phyloP scores from a whole-genome alignment of 2,329 filamentous ascomycete genomes.

The Neocatenulostroma microsporum region DNA sequence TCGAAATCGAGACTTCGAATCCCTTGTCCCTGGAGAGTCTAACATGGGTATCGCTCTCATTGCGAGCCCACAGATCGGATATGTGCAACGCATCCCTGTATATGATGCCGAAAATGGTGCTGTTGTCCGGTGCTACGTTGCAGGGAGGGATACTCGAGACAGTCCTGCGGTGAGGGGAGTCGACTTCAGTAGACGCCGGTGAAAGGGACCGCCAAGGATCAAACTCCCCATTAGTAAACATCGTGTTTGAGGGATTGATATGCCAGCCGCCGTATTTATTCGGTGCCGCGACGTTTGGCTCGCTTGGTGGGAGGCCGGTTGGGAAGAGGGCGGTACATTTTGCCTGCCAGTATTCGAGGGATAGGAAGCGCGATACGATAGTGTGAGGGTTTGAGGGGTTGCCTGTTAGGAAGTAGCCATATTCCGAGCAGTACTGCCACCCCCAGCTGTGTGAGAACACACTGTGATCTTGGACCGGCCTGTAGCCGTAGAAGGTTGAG shows the following conservation, averaged over 20 bases:
- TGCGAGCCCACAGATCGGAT: constrained; percentile 11
- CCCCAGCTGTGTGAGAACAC: too few species aligned
- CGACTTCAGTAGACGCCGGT: constrained; percentile 11
- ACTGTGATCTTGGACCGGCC: constrained; percentile 12
- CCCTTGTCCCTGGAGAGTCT: constrained; percentile 12
- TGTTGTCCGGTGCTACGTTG: constrained; percentile 10
- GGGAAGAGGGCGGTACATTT: constrained; percentile 12
- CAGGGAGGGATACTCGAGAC: constrained; percentile 11
- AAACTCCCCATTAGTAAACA: constrained; percentile 15
- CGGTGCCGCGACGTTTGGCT: constrained; percentile 1
- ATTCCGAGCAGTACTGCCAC: constrained; percentile 17
- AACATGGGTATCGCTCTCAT: constrained; percentile 10
- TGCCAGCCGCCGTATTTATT: constrained; percentile 17
- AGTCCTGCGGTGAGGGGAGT: constrained; percentile 10
- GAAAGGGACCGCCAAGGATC: constrained; percentile 18
- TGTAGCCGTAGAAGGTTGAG: constrained; percentile 6
- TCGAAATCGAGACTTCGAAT: constrained; percentile 6
- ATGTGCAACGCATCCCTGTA: constrained; percentile 15
- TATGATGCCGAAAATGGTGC: constrained; percentile 15
- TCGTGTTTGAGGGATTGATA: constrained; percentile 15
- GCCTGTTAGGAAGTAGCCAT: constrained; percentile 15
- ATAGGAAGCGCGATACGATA: constrained; percentile 11
- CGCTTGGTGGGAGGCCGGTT: constrained; percentile 7
- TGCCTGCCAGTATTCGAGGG: constrained; percentile 8
- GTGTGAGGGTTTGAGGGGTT: constrained; percentile 14